Evolutionary conservation across 345 rosid species (phyloP), one percentile per base, ranked within the genome.

Genomic region (Eucalyptus tenuipes): DNA sequence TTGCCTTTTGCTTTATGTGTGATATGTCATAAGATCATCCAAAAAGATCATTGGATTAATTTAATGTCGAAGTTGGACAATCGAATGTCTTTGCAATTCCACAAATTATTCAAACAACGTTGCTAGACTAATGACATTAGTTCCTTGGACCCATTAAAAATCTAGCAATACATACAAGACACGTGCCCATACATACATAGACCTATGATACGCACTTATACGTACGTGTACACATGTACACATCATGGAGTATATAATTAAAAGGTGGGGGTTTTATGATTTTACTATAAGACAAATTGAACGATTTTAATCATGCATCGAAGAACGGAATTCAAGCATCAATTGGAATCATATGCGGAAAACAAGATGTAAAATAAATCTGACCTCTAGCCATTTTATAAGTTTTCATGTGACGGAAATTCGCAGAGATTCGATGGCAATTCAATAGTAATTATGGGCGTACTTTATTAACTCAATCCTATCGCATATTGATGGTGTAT

Each of bases 391-490:
- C 55, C 55, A 18, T 17, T 50, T 17, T 50, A 17, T 50, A 50
- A 50, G 9, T 50, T 7, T 50, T 50, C 1, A 2, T 50, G 53
- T 17, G 55, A 50, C 4, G 9, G 55, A 50, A 3, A 50, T 50
- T 50, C 1, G 0, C 9, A 52, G 55, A 52, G 24, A 52, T 52
- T 52, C 0, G 2, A 52, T 0, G 4, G 24, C 4, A 52, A 52
- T 52, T 52, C 24, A 18, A 52, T 4, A 7, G 24, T 18, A 52
- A 52, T 52, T 52, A 52, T 52, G 0, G 0, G 4, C 2, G 2
- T 10, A 52, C 55, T 52, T 50, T 52, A 52, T 18, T 52, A 52
- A 18, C 55, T 18, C 24, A 52, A 52, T 52, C 2, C 24, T 8
- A 18, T 52, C 4, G 10, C 55, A 52, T 52, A 52, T 2, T 18